Evolutionary conservation across 495 filamentous ascomycete species (phyloP), one percentile per base, ranked within the genome.

Genomic region (Oidiodendron maius): DNA sequence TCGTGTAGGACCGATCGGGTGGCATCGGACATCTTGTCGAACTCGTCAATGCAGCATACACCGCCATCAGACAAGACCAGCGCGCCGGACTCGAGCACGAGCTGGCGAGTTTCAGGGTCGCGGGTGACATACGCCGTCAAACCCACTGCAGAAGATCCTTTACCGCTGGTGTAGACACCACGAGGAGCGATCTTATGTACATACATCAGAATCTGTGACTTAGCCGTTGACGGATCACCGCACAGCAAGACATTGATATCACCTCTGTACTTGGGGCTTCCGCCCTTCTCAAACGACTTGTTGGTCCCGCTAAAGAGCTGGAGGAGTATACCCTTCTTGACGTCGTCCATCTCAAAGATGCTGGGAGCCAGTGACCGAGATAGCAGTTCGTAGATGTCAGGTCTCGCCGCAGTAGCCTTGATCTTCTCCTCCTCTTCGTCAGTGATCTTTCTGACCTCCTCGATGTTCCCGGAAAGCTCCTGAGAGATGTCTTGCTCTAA

Each of bases 271-370:
- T 84, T 89, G 9, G 93, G 93, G 59, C 86, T 94, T 48, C 90
- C 93, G 40, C 93, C 93, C 65, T 96, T 95, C 56, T 96, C 84
- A 64, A 98, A 98, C 0, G 86, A 83, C 66, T 98, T 98, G 70
- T 98, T 98, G n/a, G 93, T 96, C 21, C 93, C 93, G 13, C 93
- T 94, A 61, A 98, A 98, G 39, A 98, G 75, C 59, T 98, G 93
- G 3, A 98, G 81, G 10, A 98, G 71, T 47, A 98, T 95, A 22
- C 93, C 93, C 64, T 98, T 98, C 77, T 97, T 97, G 28, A 97
- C 88, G 62, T 99, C 93, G 50, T 97, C 94, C 86, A 93, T 89
- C 63, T 99, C 93, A 69, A 94, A 97, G 55, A 99, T 79, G 50
- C 89, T 95, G 16, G 93, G 93, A 2, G 94, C 94, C 18, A 99